phyloP scores from a whole-genome alignment of 108 stramenopile genomes.

The Nitzschia palea region DNA sequence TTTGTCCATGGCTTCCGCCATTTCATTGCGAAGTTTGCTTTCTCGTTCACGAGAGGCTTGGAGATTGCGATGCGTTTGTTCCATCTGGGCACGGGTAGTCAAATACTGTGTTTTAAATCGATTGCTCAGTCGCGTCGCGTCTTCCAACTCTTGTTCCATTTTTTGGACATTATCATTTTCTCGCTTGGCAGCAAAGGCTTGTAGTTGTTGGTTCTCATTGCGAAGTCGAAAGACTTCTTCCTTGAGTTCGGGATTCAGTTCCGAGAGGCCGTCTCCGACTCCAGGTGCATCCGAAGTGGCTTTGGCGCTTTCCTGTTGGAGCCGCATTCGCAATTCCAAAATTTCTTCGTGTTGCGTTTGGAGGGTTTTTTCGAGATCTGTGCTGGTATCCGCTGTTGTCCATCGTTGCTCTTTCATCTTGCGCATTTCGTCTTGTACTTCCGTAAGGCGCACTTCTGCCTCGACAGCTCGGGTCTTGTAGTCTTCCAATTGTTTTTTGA shows the following conservation, averaged over 20 bases:
- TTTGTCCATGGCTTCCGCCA: slow-evolving; percentile 15
- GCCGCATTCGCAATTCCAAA: slow-evolving; percentile 44
- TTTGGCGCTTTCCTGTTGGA: slow-evolving; percentile 41
- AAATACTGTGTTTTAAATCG: slow-evolving; percentile 71
- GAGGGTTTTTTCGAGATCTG: slow-evolving; percentile 2
- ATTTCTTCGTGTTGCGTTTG: slow-evolving; percentile 60
- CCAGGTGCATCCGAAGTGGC: slow-evolving; percentile 16
- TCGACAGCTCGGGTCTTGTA: slow-evolving; percentile 72
- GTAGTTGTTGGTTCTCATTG: slow-evolving; percentile 70
- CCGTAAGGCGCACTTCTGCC: slow-evolving; percentile 71
- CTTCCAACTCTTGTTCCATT: slow-evolving; percentile 69
- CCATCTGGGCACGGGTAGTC: slow-evolving; percentile 58
- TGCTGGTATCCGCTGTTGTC: slow-evolving; percentile 21
- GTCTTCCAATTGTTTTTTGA: slow-evolving; percentile 76
- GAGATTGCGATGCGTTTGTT: slow-evolving; percentile 36
- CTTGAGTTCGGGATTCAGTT: slow-evolving; percentile 79
- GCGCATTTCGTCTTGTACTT: slow-evolving; percentile 50
- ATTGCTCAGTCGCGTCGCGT: slow-evolving; percentile 54
- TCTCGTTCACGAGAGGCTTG: slow-evolving; percentile 26
- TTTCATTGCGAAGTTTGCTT: slow-evolving; percentile 14
- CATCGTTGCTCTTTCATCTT: slow-evolving; percentile 45
- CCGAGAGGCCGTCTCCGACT: slow-evolving; percentile 77
- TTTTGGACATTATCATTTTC: slow-evolving; percentile 70
- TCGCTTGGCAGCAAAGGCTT: slow-evolving; percentile 76
- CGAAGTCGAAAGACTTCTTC: slow-evolving; percentile 68